Conservation (phyloP, 805 yeast genomes). For the Pichia kluyveri region DNA sequence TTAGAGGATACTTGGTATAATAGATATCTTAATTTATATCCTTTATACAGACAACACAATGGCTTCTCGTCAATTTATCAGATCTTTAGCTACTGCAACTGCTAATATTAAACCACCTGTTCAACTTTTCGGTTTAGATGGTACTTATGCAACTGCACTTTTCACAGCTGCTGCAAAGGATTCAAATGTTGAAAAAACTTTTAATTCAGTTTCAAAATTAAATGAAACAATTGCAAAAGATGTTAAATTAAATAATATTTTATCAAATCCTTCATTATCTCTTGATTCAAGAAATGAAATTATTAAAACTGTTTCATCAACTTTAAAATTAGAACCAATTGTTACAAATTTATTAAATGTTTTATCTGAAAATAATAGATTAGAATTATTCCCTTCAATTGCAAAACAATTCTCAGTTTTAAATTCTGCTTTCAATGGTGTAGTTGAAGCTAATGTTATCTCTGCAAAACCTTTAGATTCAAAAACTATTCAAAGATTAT, state of each 20-base stretch:
- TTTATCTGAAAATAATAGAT: constrained; percentile 91
- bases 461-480: constrained; percentile 80
- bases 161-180: constrained; percentile 85
- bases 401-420: constrained; percentile 65
- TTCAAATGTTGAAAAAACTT: constrained; percentile 58
- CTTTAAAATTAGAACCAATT: constrained; percentile 51
- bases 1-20: no score
- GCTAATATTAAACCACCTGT: constrained; percentile 67
- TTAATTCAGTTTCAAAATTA: constrained; percentile 57
- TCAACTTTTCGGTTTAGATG: constrained; percentile 90
- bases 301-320: constrained; percentile 46
- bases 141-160: constrained; percentile 93
- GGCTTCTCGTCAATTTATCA: constrained; percentile 59
- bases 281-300: constrained; percentile 64
- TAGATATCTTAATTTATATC: no score
- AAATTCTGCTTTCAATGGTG: constrained; percentile 83
- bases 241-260: constrained; percentile 48
- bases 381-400: constrained; percentile 57
- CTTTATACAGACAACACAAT: constrained; percentile 24
- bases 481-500: constrained; percentile 68
- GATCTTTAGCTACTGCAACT: constrained; percentile 64
- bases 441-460: constrained; percentile 88
- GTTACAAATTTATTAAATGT: constrained; percentile 75
- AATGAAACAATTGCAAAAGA: constrained; percentile 50
- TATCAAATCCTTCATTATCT: constrained; percentile 79